Evolutionary conservation across 1,139 yeast genomes (phyloP).

Genomic region (Debaryomycetaceae sp.): DNA sequence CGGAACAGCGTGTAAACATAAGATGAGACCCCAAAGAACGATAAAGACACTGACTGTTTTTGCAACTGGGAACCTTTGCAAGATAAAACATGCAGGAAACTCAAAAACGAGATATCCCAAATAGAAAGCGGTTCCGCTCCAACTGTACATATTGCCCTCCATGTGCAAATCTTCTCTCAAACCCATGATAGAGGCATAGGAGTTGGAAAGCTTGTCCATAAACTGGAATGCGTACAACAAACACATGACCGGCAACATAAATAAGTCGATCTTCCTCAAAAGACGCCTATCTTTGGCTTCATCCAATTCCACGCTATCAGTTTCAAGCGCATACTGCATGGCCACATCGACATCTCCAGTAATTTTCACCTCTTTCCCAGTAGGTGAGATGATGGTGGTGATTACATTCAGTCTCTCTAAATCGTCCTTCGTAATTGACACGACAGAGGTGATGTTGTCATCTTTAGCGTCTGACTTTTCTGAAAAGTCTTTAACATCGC

Average conservation of each 20-base stretch:
- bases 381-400: constrained; percentile 23
- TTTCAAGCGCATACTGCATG: constrained; percentile 1
- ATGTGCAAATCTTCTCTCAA: constrained; percentile 42
- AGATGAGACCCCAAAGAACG: constrained; percentile 23
- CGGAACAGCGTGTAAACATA: constrained; percentile 22
- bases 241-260: constrained; percentile 51
- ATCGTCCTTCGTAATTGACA: not conserved
- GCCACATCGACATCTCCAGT: constrained; percentile 4
- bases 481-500: no score
- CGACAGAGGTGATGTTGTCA: not conserved
- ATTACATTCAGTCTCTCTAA: constrained; percentile 13
- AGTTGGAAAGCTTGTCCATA: constrained; percentile 57
- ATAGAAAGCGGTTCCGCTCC: constrained; percentile 55
- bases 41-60: constrained; percentile 19
- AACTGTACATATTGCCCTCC: constrained; percentile 47
- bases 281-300: constrained; percentile 10
- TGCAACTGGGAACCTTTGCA: constrained; percentile 33
- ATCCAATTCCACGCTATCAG: constrained; percentile 11
- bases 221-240: constrained; percentile 52
- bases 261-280: constrained; percentile 50
- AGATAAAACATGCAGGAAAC: constrained; percentile 38
- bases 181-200: constrained; percentile 61
- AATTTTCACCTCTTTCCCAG: constrained; percentile 20
- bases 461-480: not conserved
- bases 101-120: constrained; percentile 48